phyloP scores from a whole-genome alignment of 2,329 filamentous ascomycete species.

The Colletotrichum siamense region DNA sequence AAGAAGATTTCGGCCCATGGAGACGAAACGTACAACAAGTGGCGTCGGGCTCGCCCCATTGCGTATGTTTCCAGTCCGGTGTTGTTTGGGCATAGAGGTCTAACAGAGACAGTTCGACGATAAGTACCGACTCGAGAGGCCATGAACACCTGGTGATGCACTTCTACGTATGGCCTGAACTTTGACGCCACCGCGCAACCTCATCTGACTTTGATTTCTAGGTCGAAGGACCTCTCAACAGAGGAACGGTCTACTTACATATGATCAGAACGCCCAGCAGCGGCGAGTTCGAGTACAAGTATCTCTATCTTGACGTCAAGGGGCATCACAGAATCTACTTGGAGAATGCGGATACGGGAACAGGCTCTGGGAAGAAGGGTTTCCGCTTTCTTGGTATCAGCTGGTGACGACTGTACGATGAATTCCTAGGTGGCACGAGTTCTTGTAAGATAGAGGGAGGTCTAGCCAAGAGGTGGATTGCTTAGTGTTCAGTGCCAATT shows the following conservation, averaged over 20 bases:
- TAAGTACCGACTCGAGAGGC: constrained; percentile 74
- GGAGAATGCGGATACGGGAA: constrained; percentile 60
- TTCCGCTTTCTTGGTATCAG: constrained; percentile 68
- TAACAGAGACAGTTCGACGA: constrained; percentile 60
- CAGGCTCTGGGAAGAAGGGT: constrained; percentile 43
- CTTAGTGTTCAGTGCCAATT: background rate
- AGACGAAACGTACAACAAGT: constrained; percentile 81
- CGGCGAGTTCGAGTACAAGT: constrained; percentile 76
- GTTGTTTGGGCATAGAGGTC: constrained; percentile 1
- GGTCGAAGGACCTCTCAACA: constrained; percentile 78
- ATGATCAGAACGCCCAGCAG: constrained; percentile 72
- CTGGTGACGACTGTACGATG: constrained; percentile 47
- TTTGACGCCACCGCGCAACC: background rate
- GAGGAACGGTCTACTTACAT: constrained; percentile 78
- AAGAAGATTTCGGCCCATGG: constrained; percentile 82
- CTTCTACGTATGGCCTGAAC: constrained; percentile 69
- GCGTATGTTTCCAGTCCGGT: constrained; percentile 46
- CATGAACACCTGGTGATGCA: constrained; percentile 84
- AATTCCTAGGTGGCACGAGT: background rate
- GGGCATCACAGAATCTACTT: constrained; percentile 72
- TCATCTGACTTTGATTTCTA: constrained; percentile 34
- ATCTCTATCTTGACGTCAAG: constrained; percentile 80
- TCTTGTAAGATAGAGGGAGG: background rate
- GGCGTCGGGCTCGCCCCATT: constrained; percentile 71
- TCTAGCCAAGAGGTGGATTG: background rate